Evolutionary conservation across 1,139 yeast genomes (phyloP), one percentile per base, ranked within the genome.

Genomic region (Geotrichum phurueaensis): DNA sequence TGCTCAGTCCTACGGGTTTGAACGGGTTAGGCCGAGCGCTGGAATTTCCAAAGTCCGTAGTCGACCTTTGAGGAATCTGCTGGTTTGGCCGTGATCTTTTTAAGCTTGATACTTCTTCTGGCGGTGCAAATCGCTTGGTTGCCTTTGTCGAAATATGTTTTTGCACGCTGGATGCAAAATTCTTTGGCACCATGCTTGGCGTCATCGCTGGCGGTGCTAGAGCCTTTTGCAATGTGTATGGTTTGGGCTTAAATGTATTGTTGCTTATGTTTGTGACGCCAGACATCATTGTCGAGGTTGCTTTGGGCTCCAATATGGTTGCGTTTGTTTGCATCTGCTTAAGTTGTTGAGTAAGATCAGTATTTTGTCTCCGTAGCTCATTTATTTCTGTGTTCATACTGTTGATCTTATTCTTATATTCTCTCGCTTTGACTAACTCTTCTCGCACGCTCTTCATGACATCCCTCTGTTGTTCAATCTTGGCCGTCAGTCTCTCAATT

Each of bases 361-460:
- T 4, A 13, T 52, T 52, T 33, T 27, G 23, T n/a, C 31, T 53
- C 13, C 43, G 36, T 18, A 58, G 54, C 22, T 54, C 48, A 9
- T 25, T 7, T n/a, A 48, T 27, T 22, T 53, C 48, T 7, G 33
- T 36, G 4, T 33, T 53, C 27, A 58, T 20, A 10, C 39, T 39
- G 7, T 49, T 49, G 23, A 31, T 50, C 54, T 36, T 27, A 22
- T 29, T 29, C 22, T 62, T 63, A 59, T 57, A 63, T 1, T 60
- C 63, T 22, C 59, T 51, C 2, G 61, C 60, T 45, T 57, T 55
- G 18, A 53, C 55, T 4, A 64, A 48, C 51, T 64, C 65, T 9
- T 54, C 60, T n/a, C 64, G 54, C 12, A 58, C 65, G 39, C 57
- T 60, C 51, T 58, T 58, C 57, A 62, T 52, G 20, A 59, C 58